Conservation (phyloP, 257 asterid genomes). For the Ballota nigra region DNA sequence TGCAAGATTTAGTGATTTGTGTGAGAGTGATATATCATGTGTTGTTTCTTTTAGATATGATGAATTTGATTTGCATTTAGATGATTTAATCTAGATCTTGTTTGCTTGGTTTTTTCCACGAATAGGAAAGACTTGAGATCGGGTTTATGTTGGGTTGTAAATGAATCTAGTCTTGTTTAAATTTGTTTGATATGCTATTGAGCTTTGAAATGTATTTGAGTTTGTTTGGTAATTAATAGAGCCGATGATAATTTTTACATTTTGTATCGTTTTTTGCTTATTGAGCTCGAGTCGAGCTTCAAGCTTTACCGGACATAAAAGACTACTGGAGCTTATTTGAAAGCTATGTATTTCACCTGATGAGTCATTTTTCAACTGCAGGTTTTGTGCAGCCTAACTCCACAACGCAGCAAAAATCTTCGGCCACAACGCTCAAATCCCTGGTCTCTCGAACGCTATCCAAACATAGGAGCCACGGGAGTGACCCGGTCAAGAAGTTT, state of each 20-base stretch:
- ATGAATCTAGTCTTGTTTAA: neutral
- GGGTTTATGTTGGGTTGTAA: no score
- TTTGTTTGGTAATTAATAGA: neutral
- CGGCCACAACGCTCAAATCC: conserved; percentile 56
- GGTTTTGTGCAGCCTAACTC: conserved; percentile 84
- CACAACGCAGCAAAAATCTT: conserved; percentile 36
- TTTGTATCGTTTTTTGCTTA: no score
- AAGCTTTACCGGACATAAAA: neutral
- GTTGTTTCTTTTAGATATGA: neutral
- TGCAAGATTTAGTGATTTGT: neutral
- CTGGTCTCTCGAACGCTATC: conserved; percentile 43
- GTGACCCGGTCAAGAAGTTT: conserved; percentile 63
- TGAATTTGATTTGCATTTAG: neutral
- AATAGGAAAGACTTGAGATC: neutral
- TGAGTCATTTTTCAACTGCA: conserved; percentile 21
- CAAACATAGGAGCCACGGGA: conserved; percentile 49
- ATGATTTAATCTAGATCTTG: neutral
- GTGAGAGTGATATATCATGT: neutral
- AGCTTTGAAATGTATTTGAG: neutral
- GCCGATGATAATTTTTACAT: neutral
- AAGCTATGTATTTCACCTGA: neutral
- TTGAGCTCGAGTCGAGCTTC: neutral
- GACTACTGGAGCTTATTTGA: neutral
- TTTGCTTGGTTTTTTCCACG: neutral
- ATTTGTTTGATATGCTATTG: neutral